Conservation (phyloP, 2,329 filamentous ascomycete genomes). For the Eutypella sp. region DNA sequence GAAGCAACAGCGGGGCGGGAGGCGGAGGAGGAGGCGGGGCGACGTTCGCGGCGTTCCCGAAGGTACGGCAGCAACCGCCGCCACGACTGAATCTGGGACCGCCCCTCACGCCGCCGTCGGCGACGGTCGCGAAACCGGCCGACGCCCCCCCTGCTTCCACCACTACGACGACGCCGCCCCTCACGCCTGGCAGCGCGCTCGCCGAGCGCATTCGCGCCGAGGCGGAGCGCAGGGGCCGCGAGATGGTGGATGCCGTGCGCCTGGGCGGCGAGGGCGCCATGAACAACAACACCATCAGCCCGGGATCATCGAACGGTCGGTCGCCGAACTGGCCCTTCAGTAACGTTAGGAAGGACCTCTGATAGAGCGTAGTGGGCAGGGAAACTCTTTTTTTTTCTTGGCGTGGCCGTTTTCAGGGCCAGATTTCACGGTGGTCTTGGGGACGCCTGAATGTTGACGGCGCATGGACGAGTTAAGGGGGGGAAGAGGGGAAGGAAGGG, state of each 20-base stretch:
- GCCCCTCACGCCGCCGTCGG: slow-evolving; percentile 12
- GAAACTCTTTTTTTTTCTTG: no score
- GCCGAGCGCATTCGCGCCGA: background rate
- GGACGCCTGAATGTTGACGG: no score
- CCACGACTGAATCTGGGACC: slow-evolving; percentile 1
- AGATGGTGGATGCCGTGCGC: background rate
- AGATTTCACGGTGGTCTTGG: no score
- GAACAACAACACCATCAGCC: no score
- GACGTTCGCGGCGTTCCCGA: slow-evolving; percentile 25
- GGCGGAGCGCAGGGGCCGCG: background rate
- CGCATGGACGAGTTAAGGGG: no score
- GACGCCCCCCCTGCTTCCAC: background rate
- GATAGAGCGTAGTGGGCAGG: no score
- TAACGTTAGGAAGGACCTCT: background rate
- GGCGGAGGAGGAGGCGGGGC: slow-evolving; percentile 12
- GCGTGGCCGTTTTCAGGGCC: no score
- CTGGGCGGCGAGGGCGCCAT: background rate
- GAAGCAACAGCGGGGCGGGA: slow-evolving; percentile 1
- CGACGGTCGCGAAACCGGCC: background rate
- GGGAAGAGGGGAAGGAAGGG: no score
- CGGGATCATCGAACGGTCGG: background rate
- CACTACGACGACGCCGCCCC: background rate
- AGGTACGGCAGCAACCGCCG: slow-evolving; percentile 13
- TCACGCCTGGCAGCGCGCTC: background rate
- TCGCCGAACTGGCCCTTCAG: background rate